phyloP scores from a whole-genome alignment of 2,329 filamentous ascomycete genomes.

The Pseudocercospora vitis region DNA sequence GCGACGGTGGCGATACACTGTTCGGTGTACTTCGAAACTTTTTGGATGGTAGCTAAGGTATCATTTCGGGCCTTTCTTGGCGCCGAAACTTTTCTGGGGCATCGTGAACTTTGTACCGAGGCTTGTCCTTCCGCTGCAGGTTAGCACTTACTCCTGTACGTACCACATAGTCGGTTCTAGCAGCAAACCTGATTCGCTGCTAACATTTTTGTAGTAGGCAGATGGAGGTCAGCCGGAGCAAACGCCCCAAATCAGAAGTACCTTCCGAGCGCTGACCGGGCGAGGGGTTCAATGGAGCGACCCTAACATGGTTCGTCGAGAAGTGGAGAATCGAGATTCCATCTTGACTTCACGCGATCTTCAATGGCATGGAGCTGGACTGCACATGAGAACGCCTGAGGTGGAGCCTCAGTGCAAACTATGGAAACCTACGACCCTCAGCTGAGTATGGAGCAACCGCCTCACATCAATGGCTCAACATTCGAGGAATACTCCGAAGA shows the following conservation, averaged over 20 bases:
- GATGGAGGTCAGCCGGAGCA: not conserved
- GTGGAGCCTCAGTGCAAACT: not conserved
- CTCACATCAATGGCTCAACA: not conserved
- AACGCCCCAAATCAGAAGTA: not conserved
- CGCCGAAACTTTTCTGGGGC: not conserved
- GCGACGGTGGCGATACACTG: not conserved
- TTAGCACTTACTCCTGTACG: slow-evolving; percentile 2
- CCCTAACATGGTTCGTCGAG: not conserved
- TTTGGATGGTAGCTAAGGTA: slow-evolving; percentile 11
- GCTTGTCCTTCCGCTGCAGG: not conserved
- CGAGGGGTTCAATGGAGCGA: not conserved
- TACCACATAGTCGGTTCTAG: not conserved
- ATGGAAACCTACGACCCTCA: not conserved
- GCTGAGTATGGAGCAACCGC: not conserved
- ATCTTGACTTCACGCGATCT: not conserved
- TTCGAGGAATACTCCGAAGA: slow-evolving; percentile 10
- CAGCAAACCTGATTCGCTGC: not conserved
- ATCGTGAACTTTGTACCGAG: not conserved
- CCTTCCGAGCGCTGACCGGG: not conserved
- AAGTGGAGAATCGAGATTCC: slow-evolving; percentile 2
- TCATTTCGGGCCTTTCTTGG: slow-evolving; percentile 3
- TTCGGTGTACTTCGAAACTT: slow-evolving; percentile 4
- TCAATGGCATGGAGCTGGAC: slow-evolving; percentile 1
- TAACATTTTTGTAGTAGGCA: not conserved
- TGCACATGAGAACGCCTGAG: not conserved